Percentiles rank a stretch among this genome's conserved stretches.
These are phyloP conservation scores for button mushroom (Agaricus bisporus) DNA, from an alignment of 768 basidiomycete species.

Conservation along the genomic window DNA sequence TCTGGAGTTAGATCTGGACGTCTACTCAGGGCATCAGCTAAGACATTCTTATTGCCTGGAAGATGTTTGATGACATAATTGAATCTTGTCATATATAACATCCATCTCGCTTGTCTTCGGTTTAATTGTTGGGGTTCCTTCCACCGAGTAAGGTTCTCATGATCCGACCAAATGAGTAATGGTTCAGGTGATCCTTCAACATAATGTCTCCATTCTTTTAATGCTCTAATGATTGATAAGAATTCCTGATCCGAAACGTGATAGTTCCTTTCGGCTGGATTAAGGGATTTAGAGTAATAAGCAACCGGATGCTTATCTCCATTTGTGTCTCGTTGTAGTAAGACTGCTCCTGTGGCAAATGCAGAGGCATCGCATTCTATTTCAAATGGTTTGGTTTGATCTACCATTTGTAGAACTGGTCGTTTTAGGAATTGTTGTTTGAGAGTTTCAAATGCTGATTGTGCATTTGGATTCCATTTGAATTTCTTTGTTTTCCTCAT, in stretches of 20 bases:
- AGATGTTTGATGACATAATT: no score
- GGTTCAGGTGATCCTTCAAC: background rate
- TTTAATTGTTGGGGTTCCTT: background rate
- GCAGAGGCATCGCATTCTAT: background rate
- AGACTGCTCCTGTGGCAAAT: no score
- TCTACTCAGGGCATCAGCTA: no score
- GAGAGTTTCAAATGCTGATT: conserved; percentile 19
- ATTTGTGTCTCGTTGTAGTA: no score
- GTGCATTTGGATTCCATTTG: background rate
- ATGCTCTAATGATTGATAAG: background rate
- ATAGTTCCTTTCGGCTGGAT: background rate
- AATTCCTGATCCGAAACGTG: background rate
- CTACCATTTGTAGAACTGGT: background rate
- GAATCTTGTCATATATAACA: no score
- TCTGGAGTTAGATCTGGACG: no score
- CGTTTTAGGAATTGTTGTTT: background rate
- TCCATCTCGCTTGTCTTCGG: background rate
- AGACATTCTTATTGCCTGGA: background rate
- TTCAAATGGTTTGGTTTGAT: conserved; percentile 3
- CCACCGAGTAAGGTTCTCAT: background rate
- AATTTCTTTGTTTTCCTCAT: background rate
- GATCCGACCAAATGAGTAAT: no score
- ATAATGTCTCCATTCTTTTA: background rate
- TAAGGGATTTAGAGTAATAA: background rate
- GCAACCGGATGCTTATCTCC: no score